Percentiles rank a stretch among this genome's conserved stretches.
phyloP scores from a whole-genome alignment of 176 grass and related monocot species.

The Avena atlantica region DNA sequence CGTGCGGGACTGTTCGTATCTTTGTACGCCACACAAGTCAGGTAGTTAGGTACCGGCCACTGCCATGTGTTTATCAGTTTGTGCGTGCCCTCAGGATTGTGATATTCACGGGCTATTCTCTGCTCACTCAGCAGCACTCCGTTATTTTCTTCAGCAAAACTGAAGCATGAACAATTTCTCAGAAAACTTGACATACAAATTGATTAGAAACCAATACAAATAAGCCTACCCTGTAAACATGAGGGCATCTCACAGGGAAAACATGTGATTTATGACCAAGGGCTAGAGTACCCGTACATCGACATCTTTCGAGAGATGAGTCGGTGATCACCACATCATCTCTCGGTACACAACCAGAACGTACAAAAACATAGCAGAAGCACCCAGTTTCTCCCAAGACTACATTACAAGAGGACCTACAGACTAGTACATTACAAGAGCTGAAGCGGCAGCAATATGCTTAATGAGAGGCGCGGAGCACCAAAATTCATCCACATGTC shows the following conservation, averaged over 20 bases:
- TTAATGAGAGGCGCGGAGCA: neutral
- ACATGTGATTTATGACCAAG: neutral
- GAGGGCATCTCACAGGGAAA: neutral
- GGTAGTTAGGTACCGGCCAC: neutral
- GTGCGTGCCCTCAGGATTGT: too few relatives aligned
- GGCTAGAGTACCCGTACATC: neutral
- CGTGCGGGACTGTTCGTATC: neutral
- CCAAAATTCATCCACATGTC: slow-evolving; percentile 28
- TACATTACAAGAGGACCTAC: neutral
- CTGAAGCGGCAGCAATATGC: neutral
- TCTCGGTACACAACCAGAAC: neutral
- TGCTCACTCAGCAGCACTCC: too few relatives aligned
- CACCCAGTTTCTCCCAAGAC: neutral
- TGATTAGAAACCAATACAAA: too few relatives aligned
- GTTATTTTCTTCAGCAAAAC: too few relatives aligned
- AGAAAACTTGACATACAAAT: too few relatives aligned
- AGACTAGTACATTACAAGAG: slow-evolving; percentile 1
- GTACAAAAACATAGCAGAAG: neutral
- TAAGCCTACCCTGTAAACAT: neutral
- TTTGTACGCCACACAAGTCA: slow-evolving; percentile 2
- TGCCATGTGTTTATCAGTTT: too few relatives aligned
- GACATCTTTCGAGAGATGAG: neutral
- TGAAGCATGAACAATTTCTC: too few relatives aligned
- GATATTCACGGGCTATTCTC: too few relatives aligned
- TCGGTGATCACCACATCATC: neutral